Evolutionary conservation across 2,329 filamentous ascomycete species (phyloP).

Genomic region (Colletotrichum musicola): DNA sequence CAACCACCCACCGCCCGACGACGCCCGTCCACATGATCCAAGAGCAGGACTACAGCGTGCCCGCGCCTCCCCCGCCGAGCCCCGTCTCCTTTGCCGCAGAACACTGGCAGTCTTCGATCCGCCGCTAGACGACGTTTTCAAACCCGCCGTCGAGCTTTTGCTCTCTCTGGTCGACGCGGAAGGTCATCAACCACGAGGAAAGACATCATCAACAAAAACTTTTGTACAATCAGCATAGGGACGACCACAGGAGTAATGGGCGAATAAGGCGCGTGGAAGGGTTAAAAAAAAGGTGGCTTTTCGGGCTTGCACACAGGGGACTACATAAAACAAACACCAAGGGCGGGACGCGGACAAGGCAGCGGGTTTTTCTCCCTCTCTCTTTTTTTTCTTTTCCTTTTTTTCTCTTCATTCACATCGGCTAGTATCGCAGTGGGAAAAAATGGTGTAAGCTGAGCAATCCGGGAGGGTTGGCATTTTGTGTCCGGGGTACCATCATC

Average conservation of each 20-base stretch:
- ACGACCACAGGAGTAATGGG: constrained; percentile 28
- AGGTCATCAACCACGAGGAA: neutral
- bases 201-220: too few species aligned
- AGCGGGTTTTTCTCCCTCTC: too few species aligned
- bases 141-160: neutral
- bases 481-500: neutral
- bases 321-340: constrained; percentile 21
- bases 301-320: constrained; percentile 1
- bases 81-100: constrained; percentile 72
- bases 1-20: constrained; percentile 57
- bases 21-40: constrained; percentile 65
- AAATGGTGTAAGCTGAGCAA: constrained; percentile 16
- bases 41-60: constrained; percentile 72
- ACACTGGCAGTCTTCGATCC: constrained; percentile 61
- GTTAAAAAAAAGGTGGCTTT: constrained; percentile 27
- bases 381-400: too few species aligned
- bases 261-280: constrained; percentile 28
- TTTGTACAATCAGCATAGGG: constrained; percentile 35
- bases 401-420: constrained; percentile 1
- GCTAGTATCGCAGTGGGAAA: constrained; percentile 8
- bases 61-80: constrained; percentile 74
- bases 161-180: constrained; percentile 17
- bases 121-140: constrained; percentile 41
- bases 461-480: neutral
- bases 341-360: neutral